These are phyloP conservation scores for Microbotryum intermedium DNA, from an alignment of 1,284 basidiomycete genomes.

Conservation along the genomic window DNA sequence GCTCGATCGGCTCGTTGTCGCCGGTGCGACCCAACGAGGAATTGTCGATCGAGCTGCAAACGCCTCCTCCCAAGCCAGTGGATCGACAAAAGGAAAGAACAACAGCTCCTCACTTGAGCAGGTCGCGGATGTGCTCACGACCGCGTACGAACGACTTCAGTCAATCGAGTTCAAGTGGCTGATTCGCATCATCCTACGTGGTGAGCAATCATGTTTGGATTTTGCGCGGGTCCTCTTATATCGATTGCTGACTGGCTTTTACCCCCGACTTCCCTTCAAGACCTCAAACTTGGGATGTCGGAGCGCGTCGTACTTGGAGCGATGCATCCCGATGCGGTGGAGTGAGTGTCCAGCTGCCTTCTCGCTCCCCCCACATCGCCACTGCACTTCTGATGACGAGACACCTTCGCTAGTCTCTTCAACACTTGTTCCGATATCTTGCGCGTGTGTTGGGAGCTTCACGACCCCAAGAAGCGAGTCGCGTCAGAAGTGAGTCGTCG, in stretches of 20 bases:
- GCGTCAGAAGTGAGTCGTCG: conserved; percentile 36
- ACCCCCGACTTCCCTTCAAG: conserved; percentile 26
- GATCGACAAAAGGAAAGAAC: too few species aligned
- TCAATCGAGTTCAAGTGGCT: conserved; percentile 85
- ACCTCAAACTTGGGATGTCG: conserved; percentile 43
- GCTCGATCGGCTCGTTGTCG: conserved; percentile 56
- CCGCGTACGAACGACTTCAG: background rate
- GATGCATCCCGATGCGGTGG: conserved; percentile 82
- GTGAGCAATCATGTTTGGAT: conserved; percentile 39
- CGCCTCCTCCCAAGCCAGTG: too few species aligned
- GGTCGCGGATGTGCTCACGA: too few species aligned
- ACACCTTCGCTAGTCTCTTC: conserved; percentile 47
- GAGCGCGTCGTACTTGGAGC: conserved; percentile 78
- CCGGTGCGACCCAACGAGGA: too few species aligned
- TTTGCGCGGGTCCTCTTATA: background rate
- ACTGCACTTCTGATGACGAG: too few species aligned
- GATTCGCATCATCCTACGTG: conserved; percentile 84
- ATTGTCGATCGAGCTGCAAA: too few species aligned
- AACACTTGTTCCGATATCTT: conserved; percentile 91
- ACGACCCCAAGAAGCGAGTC: conserved; percentile 39
- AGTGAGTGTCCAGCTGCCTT: conserved; percentile 33
- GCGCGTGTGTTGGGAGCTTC: conserved; percentile 61
- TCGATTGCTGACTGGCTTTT: conserved; percentile 61
- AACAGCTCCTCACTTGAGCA: too few species aligned
- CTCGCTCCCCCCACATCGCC: too few species aligned